Evolutionary conservation across 2,329 filamentous ascomycete genomes (phyloP).

Genomic region (Beauveria bassiana): DNA sequence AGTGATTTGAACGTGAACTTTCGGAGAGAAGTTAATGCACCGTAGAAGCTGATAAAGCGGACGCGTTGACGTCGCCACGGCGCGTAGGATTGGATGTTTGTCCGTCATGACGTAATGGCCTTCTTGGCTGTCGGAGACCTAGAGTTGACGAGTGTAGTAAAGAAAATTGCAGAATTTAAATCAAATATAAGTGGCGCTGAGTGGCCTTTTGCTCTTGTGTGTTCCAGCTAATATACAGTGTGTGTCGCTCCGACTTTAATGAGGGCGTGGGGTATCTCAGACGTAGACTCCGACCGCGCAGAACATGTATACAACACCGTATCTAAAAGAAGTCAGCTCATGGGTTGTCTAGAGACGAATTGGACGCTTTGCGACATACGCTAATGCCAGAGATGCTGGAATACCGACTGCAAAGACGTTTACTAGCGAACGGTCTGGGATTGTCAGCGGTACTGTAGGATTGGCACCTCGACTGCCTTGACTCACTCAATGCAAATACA

Average conservation of each 20-base stretch:
- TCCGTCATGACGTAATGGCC: slow-evolving; percentile 22
- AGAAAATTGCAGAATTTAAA: slow-evolving; percentile 13
- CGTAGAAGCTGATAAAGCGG: slow-evolving; percentile 59
- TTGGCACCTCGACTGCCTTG: background rate
- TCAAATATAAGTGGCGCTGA: slow-evolving; percentile 20
- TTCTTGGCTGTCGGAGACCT: slow-evolving; percentile 9
- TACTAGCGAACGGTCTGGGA: slow-evolving; percentile 68
- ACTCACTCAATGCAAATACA: slow-evolving; percentile 78
- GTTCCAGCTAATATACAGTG: slow-evolving; percentile 31
- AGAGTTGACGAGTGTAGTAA: slow-evolving; percentile 15
- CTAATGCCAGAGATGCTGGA: slow-evolving; percentile 81
- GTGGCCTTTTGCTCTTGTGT: slow-evolving; percentile 23
- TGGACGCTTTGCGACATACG: slow-evolving; percentile 50
- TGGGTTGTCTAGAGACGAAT: background rate
- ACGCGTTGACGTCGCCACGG: slow-evolving; percentile 69
- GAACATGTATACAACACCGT: slow-evolving; percentile 97
- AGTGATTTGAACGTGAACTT: slow-evolving; percentile 63
- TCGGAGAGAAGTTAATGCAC: slow-evolving; percentile 53
- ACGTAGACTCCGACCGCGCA: slow-evolving; percentile 98
- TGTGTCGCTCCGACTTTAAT: slow-evolving; percentile 20
- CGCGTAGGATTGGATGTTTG: slow-evolving; percentile 55
- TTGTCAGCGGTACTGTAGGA: slow-evolving; percentile 7
- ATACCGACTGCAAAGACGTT: slow-evolving; percentile 73
- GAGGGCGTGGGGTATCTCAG: slow-evolving; percentile 48
- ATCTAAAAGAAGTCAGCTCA: slow-evolving; percentile 42